These are phyloP conservation scores for Carpinus viminea DNA, from an alignment of 306 rosid species.

Conservation along the genomic window DNA sequence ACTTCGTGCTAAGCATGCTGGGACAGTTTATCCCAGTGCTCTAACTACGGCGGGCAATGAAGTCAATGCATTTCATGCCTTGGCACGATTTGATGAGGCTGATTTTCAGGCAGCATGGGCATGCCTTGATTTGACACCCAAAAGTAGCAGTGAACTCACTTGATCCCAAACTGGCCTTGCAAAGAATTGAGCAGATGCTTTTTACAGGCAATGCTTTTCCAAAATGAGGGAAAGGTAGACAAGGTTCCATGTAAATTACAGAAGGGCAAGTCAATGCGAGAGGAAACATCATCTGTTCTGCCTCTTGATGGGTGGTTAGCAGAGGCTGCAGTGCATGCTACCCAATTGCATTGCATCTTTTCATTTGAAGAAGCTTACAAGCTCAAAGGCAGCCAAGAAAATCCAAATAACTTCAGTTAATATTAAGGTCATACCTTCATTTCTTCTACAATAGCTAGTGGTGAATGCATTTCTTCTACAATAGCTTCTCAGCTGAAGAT, in stretches of 20 bases:
- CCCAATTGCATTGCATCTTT: conserved; percentile 82
- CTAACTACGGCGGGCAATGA: conserved; percentile 92
- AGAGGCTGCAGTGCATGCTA: conserved; percentile 76
- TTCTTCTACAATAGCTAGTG: no score
- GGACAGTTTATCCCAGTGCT: conserved; percentile 89
- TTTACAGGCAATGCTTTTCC: conserved; percentile 82
- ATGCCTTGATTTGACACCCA: conserved; percentile 92
- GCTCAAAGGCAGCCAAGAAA: conserved; percentile 59
- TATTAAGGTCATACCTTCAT: conserved; percentile 60
- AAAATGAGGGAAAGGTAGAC: conserved; percentile 66
- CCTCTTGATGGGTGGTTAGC: conserved; percentile 91
- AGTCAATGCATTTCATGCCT: conserved; percentile 88
- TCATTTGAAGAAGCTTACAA: conserved; percentile 71
- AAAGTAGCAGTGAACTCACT: conserved; percentile 91
- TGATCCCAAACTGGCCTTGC: conserved; percentile 92
- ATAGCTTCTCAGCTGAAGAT: conserved; percentile 69
- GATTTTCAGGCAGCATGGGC: conserved; percentile 88
- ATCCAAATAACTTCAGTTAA: conserved; percentile 43
- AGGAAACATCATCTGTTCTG: conserved; percentile 69
- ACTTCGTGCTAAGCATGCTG: conserved; percentile 91
- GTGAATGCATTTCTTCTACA: conserved; percentile 64
- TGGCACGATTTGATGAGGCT: conserved; percentile 88
- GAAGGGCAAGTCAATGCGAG: conserved; percentile 87
- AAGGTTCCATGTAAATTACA: conserved; percentile 62
- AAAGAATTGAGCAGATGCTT: conserved; percentile 97